Evolutionary conservation across 1,139 yeast species (phyloP).

Genomic region (Kodamaea anthophila): DNA sequence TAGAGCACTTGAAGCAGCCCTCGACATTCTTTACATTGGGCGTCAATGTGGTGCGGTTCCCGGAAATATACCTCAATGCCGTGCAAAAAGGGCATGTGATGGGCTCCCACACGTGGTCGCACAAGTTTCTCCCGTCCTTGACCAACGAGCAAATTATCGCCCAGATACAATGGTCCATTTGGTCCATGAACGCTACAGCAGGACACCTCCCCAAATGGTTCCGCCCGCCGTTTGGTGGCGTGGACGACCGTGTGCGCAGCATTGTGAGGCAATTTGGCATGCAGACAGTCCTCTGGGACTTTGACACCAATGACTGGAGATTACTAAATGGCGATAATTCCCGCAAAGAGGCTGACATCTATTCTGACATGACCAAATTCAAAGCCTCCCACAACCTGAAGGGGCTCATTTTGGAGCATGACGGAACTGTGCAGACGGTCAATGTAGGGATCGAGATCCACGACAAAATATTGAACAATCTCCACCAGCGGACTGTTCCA

Average conservation of each 20-base stretch:
- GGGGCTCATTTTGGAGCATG: slow-evolving; percentile 84
- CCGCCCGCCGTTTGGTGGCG: slow-evolving; percentile 94
- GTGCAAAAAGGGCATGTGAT: slow-evolving; percentile 64
- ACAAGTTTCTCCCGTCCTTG: slow-evolving; percentile 72
- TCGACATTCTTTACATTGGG: slow-evolving; percentile 87
- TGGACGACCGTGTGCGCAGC: slow-evolving; percentile 77
- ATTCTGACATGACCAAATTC: slow-evolving; percentile 52
- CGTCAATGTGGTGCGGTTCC: slow-evolving; percentile 66
- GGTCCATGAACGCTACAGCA: slow-evolving; percentile 98
- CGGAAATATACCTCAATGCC: slow-evolving; percentile 61
- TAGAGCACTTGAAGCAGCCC: slow-evolving; percentile 42
- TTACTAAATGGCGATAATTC: slow-evolving; percentile 31
- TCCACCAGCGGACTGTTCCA: slow-evolving; percentile 69
- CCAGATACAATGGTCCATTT: slow-evolving; percentile 88
- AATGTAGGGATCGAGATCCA: slow-evolving; percentile 57
- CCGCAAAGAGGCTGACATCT: slow-evolving; percentile 43
- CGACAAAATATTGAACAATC: slow-evolving; percentile 41
- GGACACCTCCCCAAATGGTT: slow-evolving; percentile 88
- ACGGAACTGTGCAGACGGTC: slow-evolving; percentile 62
- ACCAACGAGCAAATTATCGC: slow-evolving; percentile 78
- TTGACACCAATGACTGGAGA: slow-evolving; percentile 90
- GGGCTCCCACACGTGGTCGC: slow-evolving; percentile 94
- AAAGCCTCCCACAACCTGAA: slow-evolving; percentile 25
- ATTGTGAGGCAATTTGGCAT: slow-evolving; percentile 82
- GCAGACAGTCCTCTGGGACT: slow-evolving; percentile 87